Conservation (phyloP, 768 basidiomycete genomes). For the Leccinum longicurvipes region DNA sequence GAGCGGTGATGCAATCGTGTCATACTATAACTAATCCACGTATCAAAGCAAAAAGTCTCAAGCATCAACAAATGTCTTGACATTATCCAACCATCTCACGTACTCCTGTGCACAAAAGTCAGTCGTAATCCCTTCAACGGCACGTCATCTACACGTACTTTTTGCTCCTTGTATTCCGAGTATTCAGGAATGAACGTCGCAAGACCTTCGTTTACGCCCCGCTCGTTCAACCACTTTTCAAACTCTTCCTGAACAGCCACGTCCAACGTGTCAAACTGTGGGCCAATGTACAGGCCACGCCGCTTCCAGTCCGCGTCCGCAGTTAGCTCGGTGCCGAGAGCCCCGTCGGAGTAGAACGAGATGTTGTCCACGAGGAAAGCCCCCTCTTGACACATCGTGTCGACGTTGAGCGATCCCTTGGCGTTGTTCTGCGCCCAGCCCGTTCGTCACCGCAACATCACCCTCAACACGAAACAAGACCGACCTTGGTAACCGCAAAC, state of each 20-base stretch:
- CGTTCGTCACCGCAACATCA: background rate
- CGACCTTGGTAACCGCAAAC: conserved; percentile 81
- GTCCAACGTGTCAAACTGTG: conserved; percentile 92
- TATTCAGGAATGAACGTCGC: conserved; percentile 89
- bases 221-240: conserved; percentile 84
- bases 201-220: conserved; percentile 79
- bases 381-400: conserved; percentile 76
- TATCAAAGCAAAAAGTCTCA: conserved; percentile 20
- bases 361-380: conserved; percentile 86
- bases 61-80: conserved; percentile 78
- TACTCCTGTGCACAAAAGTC: conserved; percentile 64
- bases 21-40: background rate
- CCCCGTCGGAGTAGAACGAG: conserved; percentile 74
- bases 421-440: conserved; percentile 37
- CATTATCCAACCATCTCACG: conserved; percentile 78
- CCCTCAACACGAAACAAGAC: background rate
- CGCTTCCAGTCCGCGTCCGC: conserved; percentile 94
- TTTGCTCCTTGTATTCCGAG: conserved; percentile 89
- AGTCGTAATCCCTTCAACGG: conserved; percentile 4
- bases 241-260: conserved; percentile 86
- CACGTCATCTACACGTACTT: conserved; percentile 43
- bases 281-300: conserved; percentile 88
- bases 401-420: conserved; percentile 72
- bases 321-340: conserved; percentile 70
- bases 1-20: conserved; percentile 25